phyloP scores from a whole-genome alignment of 2,329 filamentous ascomycete species.

The Pyrenophora graminea region DNA sequence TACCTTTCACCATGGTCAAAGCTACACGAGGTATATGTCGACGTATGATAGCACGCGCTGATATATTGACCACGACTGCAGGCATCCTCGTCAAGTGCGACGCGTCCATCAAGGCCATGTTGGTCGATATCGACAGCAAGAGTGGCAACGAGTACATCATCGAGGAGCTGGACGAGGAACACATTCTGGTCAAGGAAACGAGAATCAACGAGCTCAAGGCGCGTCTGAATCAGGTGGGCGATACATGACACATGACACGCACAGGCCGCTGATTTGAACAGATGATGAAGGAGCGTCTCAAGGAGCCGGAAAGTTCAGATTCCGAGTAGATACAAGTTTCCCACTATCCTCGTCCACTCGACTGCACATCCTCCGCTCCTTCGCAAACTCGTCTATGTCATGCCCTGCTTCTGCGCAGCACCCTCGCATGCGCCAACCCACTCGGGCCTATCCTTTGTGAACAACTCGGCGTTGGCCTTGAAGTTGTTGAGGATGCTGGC shows the following conservation, averaged over 20 bases:
- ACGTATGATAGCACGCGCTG: neutral
- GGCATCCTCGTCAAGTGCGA: conserved; percentile 81
- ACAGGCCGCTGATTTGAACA: conserved; percentile 18
- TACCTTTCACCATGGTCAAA: conserved; percentile 56
- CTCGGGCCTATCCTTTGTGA: conserved; percentile 40
- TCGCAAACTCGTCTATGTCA: conserved; percentile 33
- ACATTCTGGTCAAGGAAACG: conserved; percentile 73
- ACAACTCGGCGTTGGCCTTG: conserved; percentile 50
- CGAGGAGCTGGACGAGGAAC: conserved; percentile 77
- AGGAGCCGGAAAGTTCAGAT: conserved; percentile 44
- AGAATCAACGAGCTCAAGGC: conserved; percentile 71
- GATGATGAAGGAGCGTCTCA: conserved; percentile 45
- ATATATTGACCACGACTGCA: conserved; percentile 23
- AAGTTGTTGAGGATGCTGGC: conserved; percentile 44
- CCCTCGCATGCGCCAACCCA: conserved; percentile 48
- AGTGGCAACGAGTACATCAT: conserved; percentile 73
- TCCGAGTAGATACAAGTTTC: conserved; percentile 28
- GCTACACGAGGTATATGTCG: conserved; percentile 57
- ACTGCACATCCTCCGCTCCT: neutral
- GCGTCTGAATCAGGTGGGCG: conserved; percentile 67
- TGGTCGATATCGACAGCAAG: conserved; percentile 73
- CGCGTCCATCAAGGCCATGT: conserved; percentile 85
- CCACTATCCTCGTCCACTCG: neutral
- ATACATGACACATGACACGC: neutral
- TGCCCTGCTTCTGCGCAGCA: conserved; percentile 48